These are phyloP conservation scores for Craspedostauros australis DNA, from an alignment of 108 stramenopile species.

Conservation along the genomic window DNA sequence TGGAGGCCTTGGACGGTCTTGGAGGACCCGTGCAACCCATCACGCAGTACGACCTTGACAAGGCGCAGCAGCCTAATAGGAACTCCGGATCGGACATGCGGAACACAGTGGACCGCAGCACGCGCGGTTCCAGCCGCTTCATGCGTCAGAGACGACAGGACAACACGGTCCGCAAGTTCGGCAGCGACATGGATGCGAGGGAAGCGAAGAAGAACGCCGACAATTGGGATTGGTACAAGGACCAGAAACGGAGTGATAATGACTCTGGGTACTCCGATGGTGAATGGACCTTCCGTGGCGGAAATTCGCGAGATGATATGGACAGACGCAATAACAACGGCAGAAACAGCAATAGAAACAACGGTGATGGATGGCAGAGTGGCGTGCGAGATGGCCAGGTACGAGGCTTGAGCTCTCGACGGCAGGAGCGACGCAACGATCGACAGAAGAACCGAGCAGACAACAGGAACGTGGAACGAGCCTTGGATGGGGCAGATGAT, in stretches of 20 bases:
- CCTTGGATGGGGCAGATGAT: conserved; percentile 29
- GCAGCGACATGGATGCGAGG: conserved; percentile 38
- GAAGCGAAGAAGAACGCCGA: conserved; percentile 14
- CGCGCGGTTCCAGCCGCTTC: too few relatives aligned
- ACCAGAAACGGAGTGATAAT: conserved; percentile 44
- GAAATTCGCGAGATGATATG: too few relatives aligned
- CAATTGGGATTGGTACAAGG: conserved; percentile 76
- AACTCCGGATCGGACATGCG: too few relatives aligned
- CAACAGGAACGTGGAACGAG: not conserved
- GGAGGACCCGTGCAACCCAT: conserved; percentile 61
- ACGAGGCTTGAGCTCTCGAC: too few relatives aligned
- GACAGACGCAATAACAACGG: too few relatives aligned
- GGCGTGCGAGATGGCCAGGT: too few relatives aligned
- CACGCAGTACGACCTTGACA: conserved; percentile 50
- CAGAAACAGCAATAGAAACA: too few relatives aligned
- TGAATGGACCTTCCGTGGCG: too few relatives aligned
- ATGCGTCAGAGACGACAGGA: too few relatives aligned
- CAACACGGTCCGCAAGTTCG: conserved; percentile 43
- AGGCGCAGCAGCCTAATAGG: too few relatives aligned
- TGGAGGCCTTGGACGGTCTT: conserved; percentile 58
- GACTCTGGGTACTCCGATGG: conserved; percentile 19
- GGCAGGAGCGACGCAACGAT: not conserved
- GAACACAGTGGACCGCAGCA: too few relatives aligned
- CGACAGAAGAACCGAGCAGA: not conserved
- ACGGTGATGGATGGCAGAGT: too few relatives aligned